These are phyloP conservation scores for Cephaloascus fragrans DNA, from an alignment of 805 yeast species.

Conservation along the genomic window DNA sequence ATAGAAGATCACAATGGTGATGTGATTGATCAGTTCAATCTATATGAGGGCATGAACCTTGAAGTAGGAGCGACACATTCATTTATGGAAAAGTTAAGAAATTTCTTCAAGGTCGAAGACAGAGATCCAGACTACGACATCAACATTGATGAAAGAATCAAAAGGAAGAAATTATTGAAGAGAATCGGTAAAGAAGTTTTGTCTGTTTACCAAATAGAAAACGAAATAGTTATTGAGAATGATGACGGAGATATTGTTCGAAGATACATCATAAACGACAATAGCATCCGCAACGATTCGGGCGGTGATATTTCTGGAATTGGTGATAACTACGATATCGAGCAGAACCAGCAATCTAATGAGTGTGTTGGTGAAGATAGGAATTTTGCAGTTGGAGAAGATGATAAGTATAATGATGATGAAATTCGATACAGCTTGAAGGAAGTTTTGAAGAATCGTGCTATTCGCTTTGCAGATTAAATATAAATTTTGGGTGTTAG, in stretches of 20 bases:
- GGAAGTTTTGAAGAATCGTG: too few relatives aligned
- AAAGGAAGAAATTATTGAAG: conserved; percentile 1
- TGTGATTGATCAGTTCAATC: conserved; percentile 21
- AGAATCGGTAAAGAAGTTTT: conserved; percentile 2
- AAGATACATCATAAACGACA: conserved; percentile 19
- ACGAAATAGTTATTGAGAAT: conserved; percentile 29
- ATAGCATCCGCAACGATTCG: too few relatives aligned
- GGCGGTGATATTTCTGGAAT: conserved; percentile 4
- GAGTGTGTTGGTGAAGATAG: too few relatives aligned
- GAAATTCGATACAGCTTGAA: too few relatives aligned
- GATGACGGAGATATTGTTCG: conserved; percentile 35
- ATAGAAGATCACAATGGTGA: conserved; percentile 37
- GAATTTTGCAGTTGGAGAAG: too few relatives aligned
- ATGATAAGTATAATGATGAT: too few relatives aligned
- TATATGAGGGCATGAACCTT: too few relatives aligned
- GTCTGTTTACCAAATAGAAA: conserved; percentile 32
- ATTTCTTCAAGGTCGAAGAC: neutral
- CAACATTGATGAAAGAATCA: conserved; percentile 3
- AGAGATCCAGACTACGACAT: conserved; percentile 1
- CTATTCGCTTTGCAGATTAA: too few relatives aligned
- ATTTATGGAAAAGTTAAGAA: neutral
- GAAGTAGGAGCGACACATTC: neutral
- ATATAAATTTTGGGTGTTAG: too few relatives aligned
- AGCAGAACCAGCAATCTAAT: neutral
- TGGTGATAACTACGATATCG: neutral